Percentiles rank a stretch among this genome's conserved stretches.
Evolutionary conservation across 495 filamentous ascomycete species (phyloP).

Genomic region (Annulohypoxylon bovei): DNA sequence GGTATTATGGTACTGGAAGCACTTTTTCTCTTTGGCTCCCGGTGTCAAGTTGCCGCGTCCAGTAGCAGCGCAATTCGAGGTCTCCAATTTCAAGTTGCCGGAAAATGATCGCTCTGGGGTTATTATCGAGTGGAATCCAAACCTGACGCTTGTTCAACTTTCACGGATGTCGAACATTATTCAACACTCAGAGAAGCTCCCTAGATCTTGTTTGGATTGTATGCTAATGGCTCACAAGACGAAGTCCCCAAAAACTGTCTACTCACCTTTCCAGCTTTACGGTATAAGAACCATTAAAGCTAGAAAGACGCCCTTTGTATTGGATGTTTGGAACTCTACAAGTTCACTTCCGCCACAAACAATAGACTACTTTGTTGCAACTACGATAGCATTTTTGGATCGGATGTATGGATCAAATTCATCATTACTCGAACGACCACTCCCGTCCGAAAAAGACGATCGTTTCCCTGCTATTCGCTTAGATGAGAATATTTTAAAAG

Average conservation of each 20-base stretch:
- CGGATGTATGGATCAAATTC: conserved; percentile 15
- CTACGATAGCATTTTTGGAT: conserved; percentile 20
- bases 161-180: background rate
- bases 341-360: background rate
- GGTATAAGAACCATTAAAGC: background rate
- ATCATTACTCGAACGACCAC: conserved; percentile 29
- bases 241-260: background rate
- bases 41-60: background rate
- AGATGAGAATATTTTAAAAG: conserved; percentile 38
- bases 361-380: conserved; percentile 13
- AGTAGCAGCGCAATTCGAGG: conserved; percentile 5
- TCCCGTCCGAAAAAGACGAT: conserved; percentile 24
- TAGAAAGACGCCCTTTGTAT: background rate
- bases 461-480: conserved; percentile 42
- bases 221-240: conserved; percentile 12
- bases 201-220: conserved; percentile 12
- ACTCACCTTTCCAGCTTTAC: background rate
- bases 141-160: background rate
- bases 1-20: conserved; percentile 35
- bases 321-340: background rate
- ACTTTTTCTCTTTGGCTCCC: background rate
- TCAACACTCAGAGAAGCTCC: background rate
- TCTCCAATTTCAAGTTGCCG: background rate
- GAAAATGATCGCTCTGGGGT: background rate
- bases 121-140: conserved; percentile 39